Base-by-base conservation (phyloP, 2,329 filamentous ascomycete species). In the Chlorencoelia australis region DNA sequence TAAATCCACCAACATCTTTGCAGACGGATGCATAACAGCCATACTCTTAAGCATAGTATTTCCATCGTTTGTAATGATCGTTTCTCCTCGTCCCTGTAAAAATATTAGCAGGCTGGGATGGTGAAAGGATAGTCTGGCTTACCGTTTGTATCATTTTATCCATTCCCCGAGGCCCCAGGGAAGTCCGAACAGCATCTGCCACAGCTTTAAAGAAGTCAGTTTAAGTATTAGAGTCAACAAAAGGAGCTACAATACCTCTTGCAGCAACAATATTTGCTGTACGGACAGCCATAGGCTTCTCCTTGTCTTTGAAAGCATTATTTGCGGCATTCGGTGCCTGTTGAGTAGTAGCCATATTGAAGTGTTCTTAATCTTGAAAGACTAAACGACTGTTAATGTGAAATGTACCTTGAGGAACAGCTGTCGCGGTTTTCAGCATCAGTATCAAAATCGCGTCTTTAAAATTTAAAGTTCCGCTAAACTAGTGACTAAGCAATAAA, bases 31-130 rank as follows among this genome's bases (percentile, higher is more conserved):
- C 82, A 98, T 87, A 50, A 98, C 91, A 48, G 85, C 83, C 91
- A 98, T 96, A 69, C 89, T 89, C 68, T 84, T 94, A 58, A 98
- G 68, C 89, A 98, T 98, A 40, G 91, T 98, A 68, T 93, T 94
- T 61, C 91, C 91, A 65, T 98, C 91, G 70, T 98, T 98, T 57
- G 91, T 98, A 67, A 98, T 98, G 62, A 96, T 91, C 40, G 88
- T 95, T 64, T 94, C 85, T 66, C 89, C 91, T 29, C 39, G 38
- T 8, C 45, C 46, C 16, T 39, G n/a, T n/a, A n/a, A n/a, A n/a
- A n/a, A n/a, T n/a, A n/a, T n/a, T n/a, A n/a, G n/a, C n/a, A n/a
- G n/a, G n/a, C n/a, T n/a, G n/a, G n/a, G n/a, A n/a, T n/a, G n/a
- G n/a, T n/a, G n/a, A n/a, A n/a, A n/a, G n/a, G n/a, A n/a, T n/a